These are phyloP conservation scores for Phytophthora quininea DNA, from an alignment of 352 stramenopile species.

Conservation along the genomic window DNA sequence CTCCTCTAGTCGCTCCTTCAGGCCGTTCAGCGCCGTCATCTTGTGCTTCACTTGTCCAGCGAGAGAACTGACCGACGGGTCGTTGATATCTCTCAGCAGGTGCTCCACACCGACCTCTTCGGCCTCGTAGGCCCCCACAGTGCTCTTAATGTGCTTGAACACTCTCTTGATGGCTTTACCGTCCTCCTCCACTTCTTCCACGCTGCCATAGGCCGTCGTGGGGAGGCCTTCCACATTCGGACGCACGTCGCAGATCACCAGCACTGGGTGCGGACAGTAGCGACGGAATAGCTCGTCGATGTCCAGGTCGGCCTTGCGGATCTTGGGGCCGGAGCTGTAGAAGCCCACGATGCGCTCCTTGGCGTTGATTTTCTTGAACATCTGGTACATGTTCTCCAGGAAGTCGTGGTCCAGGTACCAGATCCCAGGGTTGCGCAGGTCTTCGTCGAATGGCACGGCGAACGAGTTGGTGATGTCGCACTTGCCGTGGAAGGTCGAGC, in stretches of 20 bases:
- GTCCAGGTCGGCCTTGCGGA: conserved; percentile 94
- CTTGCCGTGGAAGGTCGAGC: conserved; percentile 93
- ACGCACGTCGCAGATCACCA: conserved; percentile 99
- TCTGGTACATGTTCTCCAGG: conserved; percentile 97
- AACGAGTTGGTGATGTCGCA: conserved; percentile 95
- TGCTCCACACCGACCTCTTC: conserved; percentile 99
- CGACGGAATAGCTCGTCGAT: conserved; percentile 96
- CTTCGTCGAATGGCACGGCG: conserved; percentile 98
- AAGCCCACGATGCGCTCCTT: conserved; percentile 99
- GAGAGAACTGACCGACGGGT: conserved; percentile 98
- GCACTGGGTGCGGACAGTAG: conserved; percentile 95
- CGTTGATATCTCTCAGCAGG: conserved; percentile 99
- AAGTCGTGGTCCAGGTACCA: conserved; percentile 99
- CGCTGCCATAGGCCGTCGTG: conserved; percentile 97
- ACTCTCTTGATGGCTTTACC: conserved; percentile 96
- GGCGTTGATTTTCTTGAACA: conserved; percentile 96
- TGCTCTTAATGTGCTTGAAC: conserved; percentile 98
- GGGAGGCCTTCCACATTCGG: conserved; percentile 95
- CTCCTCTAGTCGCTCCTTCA: conserved; percentile 96
- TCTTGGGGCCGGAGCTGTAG: conserved; percentile 98
- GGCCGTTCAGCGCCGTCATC: conserved; percentile 93
- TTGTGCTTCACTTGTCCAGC: conserved; percentile 99
- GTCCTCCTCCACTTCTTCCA: conserved; percentile 97
- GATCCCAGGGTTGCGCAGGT: conserved; percentile 96
- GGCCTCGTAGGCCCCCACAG: conserved; percentile 95